Conservation (phyloP, 139 green algal species). For the Mychonastes homosphaera region DNA sequence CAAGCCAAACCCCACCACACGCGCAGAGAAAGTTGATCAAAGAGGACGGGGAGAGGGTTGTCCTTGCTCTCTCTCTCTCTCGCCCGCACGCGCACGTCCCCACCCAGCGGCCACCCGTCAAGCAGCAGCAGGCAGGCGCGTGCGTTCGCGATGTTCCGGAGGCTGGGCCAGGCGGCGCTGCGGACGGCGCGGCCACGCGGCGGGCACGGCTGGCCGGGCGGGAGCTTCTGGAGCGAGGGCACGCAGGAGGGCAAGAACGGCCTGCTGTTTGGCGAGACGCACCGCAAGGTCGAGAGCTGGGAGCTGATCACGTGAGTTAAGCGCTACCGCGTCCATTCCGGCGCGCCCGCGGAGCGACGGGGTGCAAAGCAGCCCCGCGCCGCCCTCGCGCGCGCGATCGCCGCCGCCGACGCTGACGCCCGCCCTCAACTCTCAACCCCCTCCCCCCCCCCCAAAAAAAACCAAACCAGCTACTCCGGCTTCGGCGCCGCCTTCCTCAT, state of each 20-base stretch:
- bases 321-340: background rate
- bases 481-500: slow-evolving; percentile 19
- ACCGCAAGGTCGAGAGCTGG: slow-evolving; percentile 70
- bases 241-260: slow-evolving; percentile 57
- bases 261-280: slow-evolving; percentile 71
- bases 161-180: too few species aligned
- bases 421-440: background rate
- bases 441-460: background rate
- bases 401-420: background rate
- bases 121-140: too few species aligned
- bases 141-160: too few species aligned
- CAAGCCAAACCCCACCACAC: too few species aligned
- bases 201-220: slow-evolving; percentile 9
- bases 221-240: slow-evolving; percentile 31
- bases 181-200: background rate
- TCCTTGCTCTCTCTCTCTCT: too few species aligned
- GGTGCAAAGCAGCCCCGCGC: too few species aligned
- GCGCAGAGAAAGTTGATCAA: too few species aligned
- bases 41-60: too few species aligned
- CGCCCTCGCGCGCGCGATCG: too few species aligned
- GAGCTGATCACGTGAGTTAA: slow-evolving; percentile 70
- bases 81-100: too few species aligned
- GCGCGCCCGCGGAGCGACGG: background rate
- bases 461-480: slow-evolving; percentile 24
- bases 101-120: too few species aligned